Base-by-base conservation (phyloP, 345 rosid genomes). In the Eutrema yunnanense region DNA sequence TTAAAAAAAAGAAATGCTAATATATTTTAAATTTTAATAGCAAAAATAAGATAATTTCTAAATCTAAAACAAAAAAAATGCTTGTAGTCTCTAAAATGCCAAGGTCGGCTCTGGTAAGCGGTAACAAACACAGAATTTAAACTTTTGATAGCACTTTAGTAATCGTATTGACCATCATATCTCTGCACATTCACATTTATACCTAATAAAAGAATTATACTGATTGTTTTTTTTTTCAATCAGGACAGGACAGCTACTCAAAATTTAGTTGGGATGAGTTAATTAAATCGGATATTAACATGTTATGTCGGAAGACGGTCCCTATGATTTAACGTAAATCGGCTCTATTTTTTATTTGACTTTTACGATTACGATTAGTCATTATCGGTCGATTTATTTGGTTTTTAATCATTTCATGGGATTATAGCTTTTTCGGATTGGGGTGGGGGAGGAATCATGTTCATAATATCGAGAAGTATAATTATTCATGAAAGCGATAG, bases 301-400 rank as follows among this genome's bases (percentile, higher is more conserved):
- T 73, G 52, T 13, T 57, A 73, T 73, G 77, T 65, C 66, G 60
- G 77, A 65, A 29, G 44, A 65, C 30, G 67, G 67, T 73, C 33
- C 37, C 53, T 57, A 30, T 73, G 61, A 65, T 30, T 65, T 29
- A 65, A 30, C 12, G 16, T 16, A 16, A 16, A 16, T 36, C 46
- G 49, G 32, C 62, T 56, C 13, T 67, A 59, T 44, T 12, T 6
- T 10, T 19, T 32, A 26, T 2, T 36, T 37, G 62, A 69, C 58
- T 26, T 60, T 61, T 62, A 37, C 11, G 51, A 46, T 54, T 51
- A 1, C 60, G 56, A 52, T 37, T 53, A 68, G 74, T 75, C 65
- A 30, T 48, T 61, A 14, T 68, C 79, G 33, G 62, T 55, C 42
- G 16, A 43, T 12, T 36, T 61, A 60, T 53, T 62, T 54, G n/a